phyloP scores from a whole-genome alignment of 1,139 yeast genomes.

The Trichomonascaceae sp. region DNA sequence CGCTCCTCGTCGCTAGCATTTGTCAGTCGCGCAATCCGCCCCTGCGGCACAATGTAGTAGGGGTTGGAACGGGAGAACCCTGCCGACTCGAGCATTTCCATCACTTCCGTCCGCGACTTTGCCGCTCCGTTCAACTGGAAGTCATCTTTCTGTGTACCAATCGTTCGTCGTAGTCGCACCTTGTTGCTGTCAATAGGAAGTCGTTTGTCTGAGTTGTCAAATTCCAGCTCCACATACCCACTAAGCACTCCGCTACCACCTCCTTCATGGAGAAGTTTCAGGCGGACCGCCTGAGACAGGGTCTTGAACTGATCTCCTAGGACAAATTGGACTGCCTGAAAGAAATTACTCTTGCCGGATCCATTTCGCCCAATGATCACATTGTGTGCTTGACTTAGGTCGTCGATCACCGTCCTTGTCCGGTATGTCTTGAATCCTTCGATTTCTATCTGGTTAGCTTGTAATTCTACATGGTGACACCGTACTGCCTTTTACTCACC shows the following conservation, averaged over 20 bases:
- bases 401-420: constrained; percentile 66
- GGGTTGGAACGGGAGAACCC: constrained; percentile 90
- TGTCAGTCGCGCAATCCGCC: constrained; percentile 66
- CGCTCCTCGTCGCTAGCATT: constrained; percentile 82
- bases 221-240: constrained; percentile 81
- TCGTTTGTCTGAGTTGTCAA: constrained; percentile 69
- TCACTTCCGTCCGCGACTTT: constrained; percentile 58
- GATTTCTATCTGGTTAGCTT: constrained; percentile 38
- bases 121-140: constrained; percentile 64
- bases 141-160: constrained; percentile 87
- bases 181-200: constrained; percentile 57
- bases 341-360: constrained; percentile 91
- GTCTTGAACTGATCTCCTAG: constrained; percentile 82
- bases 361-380: constrained; percentile 92
- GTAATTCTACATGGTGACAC: neutral
- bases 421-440: constrained; percentile 94
- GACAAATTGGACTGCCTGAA: constrained; percentile 90
- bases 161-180: constrained; percentile 69
- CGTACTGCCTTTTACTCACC: neutral
- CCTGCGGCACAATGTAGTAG: constrained; percentile 95
- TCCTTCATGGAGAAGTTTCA: constrained; percentile 69
- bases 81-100: constrained; percentile 77
- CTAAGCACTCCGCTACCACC: constrained; percentile 77
- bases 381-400: constrained; percentile 69
- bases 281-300: constrained; percentile 80